Percentiles rank a stretch among this genome's conserved stretches.
These are phyloP conservation scores for Albugo candida DNA, from an alignment of 352 stramenopile genomes.

Conservation along the genomic window DNA sequence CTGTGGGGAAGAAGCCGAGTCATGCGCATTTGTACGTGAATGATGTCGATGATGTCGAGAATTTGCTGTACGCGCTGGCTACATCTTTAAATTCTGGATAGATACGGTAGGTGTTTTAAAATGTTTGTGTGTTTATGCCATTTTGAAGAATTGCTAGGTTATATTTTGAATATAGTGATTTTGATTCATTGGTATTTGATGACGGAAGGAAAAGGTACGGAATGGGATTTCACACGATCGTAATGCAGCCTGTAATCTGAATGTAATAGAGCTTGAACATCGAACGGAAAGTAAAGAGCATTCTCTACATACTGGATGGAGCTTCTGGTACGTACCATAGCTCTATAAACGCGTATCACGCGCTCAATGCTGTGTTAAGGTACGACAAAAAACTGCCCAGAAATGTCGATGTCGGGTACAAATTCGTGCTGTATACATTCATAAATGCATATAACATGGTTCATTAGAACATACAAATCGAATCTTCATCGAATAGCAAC, in stretches of 20 bases:
- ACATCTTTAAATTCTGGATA: constrained; percentile 5
- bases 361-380: constrained; percentile 18
- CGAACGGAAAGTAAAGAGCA: constrained; percentile 21
- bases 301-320: constrained; percentile 75
- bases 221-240: too few species aligned
- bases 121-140: too few species aligned
- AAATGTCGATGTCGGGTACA: constrained; percentile 71
- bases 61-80: constrained; percentile 46
- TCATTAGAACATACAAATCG: constrained; percentile 40
- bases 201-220: too few species aligned
- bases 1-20: constrained; percentile 82
- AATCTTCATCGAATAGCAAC: constrained; percentile 78
- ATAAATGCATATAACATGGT: background rate
- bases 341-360: background rate
- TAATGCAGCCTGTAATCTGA: too few species aligned
- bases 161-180: too few species aligned
- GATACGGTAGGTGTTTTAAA: too few species aligned
- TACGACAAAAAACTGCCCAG: constrained; percentile 89
- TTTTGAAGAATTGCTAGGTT: too few species aligned
- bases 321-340: constrained; percentile 39
- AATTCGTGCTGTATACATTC: background rate
- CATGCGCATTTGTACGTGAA: constrained; percentile 82
- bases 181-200: too few species aligned
- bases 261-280: too few species aligned
- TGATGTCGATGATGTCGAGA: constrained; percentile 74